Evolutionary conservation across 1,284 basidiomycete genomes (phyloP), one percentile per base, ranked within the genome.

Genomic region (Cutaneotrichosporon dermatis): DNA sequence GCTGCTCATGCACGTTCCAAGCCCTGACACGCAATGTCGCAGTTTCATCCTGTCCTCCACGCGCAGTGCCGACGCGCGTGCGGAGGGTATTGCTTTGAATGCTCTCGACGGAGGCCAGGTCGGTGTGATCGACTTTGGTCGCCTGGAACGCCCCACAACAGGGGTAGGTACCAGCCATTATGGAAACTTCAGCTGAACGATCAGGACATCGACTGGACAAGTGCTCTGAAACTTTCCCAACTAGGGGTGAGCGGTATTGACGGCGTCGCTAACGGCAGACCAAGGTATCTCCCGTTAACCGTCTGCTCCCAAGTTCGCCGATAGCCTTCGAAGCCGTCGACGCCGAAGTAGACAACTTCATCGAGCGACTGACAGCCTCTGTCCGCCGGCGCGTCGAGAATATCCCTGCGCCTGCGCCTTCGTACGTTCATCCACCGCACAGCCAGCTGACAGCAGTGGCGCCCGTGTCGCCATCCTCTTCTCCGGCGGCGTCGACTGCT

Each of bases 401-500:
- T 57, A 80, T 83, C 34, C 79, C 81, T 0, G 40, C 64, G 1
- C 67, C 68, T 13, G 25, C 39, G 9, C 10, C 56, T 15, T 56
- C 59, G 67, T 69, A 57, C 51, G 67, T 52, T 5, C 10, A 11
- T 6, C 5, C 10, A 6, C 34, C 4, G 4, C 33, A 25, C 25
- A 25, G 25, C 25, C 25, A 25, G 25, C 25, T 46, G n/a, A 36
- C 12, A 33, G 7, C 43, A 73, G 70, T 0, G 54, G 66, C 50
- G 83, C 89, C 0, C 83, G 86, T 58, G 81, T 96, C 0, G 92
- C 89, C 3, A 81, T 99, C 6, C 82, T 99, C 4, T 99, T 99
- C 76, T 97, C 93, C 16, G 95, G 95, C 33, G 95, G 95, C 0
- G 89, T 99, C 39, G 95, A 99, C 72, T 98, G 88, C 13, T 88